Conservation (phyloP, 2,329 filamentous ascomycete genomes). For the Metarhizium sp. region DNA sequence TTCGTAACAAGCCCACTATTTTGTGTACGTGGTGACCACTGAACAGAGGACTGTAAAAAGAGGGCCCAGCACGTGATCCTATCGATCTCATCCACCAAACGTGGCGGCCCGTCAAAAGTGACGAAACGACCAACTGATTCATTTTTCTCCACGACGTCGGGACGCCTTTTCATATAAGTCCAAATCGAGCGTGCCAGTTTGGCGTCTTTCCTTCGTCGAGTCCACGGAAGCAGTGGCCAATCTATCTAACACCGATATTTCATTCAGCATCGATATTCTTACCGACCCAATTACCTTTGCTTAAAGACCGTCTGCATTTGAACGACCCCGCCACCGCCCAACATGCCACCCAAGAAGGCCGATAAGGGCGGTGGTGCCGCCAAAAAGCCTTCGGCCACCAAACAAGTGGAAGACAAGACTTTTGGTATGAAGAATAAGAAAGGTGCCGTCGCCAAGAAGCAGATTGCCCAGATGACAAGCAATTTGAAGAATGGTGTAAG, state of each 20-base stretch:
- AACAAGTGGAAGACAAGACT: constrained; percentile 82
- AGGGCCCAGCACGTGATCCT: constrained; percentile 15
- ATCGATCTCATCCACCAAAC: constrained; percentile 17
- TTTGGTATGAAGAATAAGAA: constrained; percentile 99
- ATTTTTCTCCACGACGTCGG: constrained; percentile 9
- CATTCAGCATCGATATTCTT: not conserved
- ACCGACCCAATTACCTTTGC: not conserved
- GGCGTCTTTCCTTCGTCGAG: not conserved
- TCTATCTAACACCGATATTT: not conserved
- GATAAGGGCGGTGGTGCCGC: constrained; percentile 39
- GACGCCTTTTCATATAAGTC: constrained; percentile 1
- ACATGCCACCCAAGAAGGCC: constrained; percentile 64
- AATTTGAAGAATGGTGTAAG: constrained; percentile 65
- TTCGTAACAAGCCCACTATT: too few relatives aligned
- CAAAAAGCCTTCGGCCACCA: constrained; percentile 48
- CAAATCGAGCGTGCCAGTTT: not conserved
- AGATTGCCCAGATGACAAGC: constrained; percentile 74
- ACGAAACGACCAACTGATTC: constrained; percentile 4
- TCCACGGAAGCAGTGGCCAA: not conserved
- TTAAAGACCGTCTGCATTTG: not conserved
- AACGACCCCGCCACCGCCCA: constrained; percentile 27
- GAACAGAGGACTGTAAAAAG: not conserved
- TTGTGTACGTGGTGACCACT: too few relatives aligned
- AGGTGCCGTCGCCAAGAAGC: constrained; percentile 79
- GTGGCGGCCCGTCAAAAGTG: constrained; percentile 11